Evolutionary conservation across 2,329 filamentous ascomycete species (phyloP), one percentile per base, ranked within the genome.

Genomic region (Arthrobotrys musiformis): DNA sequence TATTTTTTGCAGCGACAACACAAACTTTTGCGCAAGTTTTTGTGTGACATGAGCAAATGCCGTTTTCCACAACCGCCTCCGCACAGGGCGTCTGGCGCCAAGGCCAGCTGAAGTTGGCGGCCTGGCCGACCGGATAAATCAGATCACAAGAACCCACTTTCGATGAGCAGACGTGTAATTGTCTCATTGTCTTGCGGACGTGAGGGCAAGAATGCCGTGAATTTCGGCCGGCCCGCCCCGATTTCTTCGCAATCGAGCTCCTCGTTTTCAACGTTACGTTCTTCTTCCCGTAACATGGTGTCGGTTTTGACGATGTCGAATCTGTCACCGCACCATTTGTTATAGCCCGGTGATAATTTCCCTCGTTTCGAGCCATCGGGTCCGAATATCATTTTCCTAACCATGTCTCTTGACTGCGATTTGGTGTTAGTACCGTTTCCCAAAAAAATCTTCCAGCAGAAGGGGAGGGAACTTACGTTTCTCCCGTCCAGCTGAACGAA

Each of bases 311-410:
- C 60, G n/a, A 73, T 66, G 22, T 73, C 69, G 28, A 73, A 52
- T 17, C 69, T 58, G 60, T 66, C 58, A 19, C 69, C 69, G 30
- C 58, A 64, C 69, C 69, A 73, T 35, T 66, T 64, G 17, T 66
- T 66, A 17, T 73, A 73, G 9, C 61, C 69, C 8, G 61, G 60
- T 2, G 60, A 66, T 15, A 64, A 17, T 33, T 73, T 73, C 7
- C 61, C 69, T 8, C 61, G 48, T 24, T 73, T 70, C 3, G 46
- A 60, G 8, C 58, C 50, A 42, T 73, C 60, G 5, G 48, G 60
- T 58, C 61, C 69, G 9, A 73, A 66, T 15, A 73, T 64, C 50
- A 73, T 60, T 48, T n/a, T 60, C 24, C 42, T 33, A 1, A 70
- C 46, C 46, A 54, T 63, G 9, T 54, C n/a, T 35, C 46, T 63